A percentile compares a stretch with the other conserved stretches of the same genome.
Evolutionary conservation across 2,329 filamentous ascomycete genomes (phyloP).

Genomic region (Fusarium ambrosium): DNA sequence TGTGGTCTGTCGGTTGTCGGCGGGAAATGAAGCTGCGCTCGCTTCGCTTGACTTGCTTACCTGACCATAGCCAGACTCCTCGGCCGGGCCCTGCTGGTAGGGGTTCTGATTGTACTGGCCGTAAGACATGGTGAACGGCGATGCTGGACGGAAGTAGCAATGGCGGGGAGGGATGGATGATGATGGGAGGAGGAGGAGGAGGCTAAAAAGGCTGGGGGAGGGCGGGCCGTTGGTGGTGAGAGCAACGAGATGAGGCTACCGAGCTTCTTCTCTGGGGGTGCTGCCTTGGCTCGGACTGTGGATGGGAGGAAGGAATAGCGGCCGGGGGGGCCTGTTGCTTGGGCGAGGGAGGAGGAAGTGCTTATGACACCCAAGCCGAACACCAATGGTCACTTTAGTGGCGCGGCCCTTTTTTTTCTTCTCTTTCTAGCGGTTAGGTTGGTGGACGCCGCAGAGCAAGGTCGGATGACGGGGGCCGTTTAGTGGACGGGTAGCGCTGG

Average conservation of each 20-base stretch:
- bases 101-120: constrained; percentile 75
- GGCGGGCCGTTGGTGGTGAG: constrained; percentile 22
- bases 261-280: constrained; percentile 15
- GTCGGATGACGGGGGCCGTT: constrained; percentile 2
- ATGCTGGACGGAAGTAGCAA: constrained; percentile 37
- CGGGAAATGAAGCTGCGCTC: constrained; percentile 22
- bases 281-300: not conserved
- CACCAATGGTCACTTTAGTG: constrained; percentile 13
- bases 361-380: constrained; percentile 17
- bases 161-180: constrained; percentile 34
- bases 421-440: constrained; percentile 26
- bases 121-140: constrained; percentile 67
- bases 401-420: constrained; percentile 13
- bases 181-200: constrained; percentile 39
- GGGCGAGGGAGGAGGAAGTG: not conserved
- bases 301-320: not conserved
- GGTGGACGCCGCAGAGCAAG: constrained; percentile 11
- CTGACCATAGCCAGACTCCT: constrained; percentile 62
- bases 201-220: constrained; percentile 32
- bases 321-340: constrained; percentile 12
- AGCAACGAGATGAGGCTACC: constrained; percentile 39
- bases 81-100: constrained; percentile 67
- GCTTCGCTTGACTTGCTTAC: constrained; percentile 48
- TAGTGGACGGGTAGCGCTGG: constrained; percentile 21
- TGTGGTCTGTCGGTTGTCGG: constrained; percentile 16